Evolutionary conservation across 2,329 filamentous ascomycete species (phyloP), one percentile per base, ranked within the genome.

Genomic region (Fusarium continuum): DNA sequence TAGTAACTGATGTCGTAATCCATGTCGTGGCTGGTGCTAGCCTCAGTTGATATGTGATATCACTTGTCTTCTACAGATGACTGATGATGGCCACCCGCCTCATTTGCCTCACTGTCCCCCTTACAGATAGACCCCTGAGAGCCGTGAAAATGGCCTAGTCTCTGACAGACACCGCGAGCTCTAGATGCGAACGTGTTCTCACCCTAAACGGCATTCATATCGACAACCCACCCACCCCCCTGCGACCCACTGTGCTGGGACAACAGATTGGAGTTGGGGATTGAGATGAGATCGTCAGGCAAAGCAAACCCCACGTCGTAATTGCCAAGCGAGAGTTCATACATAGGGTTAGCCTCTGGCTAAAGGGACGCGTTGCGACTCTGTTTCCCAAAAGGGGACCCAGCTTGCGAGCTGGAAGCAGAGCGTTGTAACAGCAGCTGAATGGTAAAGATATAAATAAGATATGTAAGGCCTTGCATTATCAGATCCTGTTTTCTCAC

Each of bases 271-370:
- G 20, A 43, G 39, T 16, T 32, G 17, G 55, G 29, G 36, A 61
- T 54, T 26, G 48, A 66, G 49, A 61, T 69, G 66, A 64, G 54
- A 68, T 67, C 34, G 49, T 52, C 46, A 32, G 41, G 51, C 43
- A 39, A 40, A 60, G 39, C 44, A 61, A 48, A 52, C 52, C 52
- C 60, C 59, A 53, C 13, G 55, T 65, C 43, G 54, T 39, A 56
- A 50, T 34, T 36, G 28, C 49, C 23, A 47, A 34, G 40, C 34
- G 32, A 8, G 22, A 16, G 31, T 9, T n/a, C 17, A 19, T 19
- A 20, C 31, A 17, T 29, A 19, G 44, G 44, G 39, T 38, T 26
- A 40, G 41, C 26, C 34, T 48, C 28, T 40, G 29, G 22, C 28
- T 20, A 19, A 11, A 41, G 35, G 31, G 17, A 41, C 55, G 55